Evolutionary conservation across 2,329 filamentous ascomycete genomes (phyloP), one percentile per base, ranked within the genome.

Genomic region (Verticillium zaregamsianum): DNA sequence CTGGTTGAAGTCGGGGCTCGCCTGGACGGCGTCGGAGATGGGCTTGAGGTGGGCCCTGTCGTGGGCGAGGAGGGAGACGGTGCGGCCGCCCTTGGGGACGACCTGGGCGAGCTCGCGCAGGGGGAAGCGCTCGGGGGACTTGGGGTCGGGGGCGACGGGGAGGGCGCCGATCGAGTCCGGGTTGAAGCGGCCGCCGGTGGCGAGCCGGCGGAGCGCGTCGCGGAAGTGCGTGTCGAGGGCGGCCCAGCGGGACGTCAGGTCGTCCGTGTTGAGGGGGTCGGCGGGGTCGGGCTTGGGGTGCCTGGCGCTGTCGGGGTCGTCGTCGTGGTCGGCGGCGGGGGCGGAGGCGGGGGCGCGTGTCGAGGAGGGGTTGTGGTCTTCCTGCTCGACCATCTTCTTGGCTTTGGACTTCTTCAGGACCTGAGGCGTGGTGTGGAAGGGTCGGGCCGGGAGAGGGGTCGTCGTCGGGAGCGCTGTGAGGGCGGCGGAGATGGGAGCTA

Each of bases 81-180:
- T 72, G 59, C 77, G 74, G 2, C 75, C 76, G 6, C 77, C 76
- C 9, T 74, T 80, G 59, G 82, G 81, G 25, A 85, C 79, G 5
- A 86, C 76, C 70, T 83, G 79, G 31, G 82, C 83, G 35, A 86
- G 77, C 71, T 86, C 83, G 60, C 78, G 77, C n/a, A 86, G 77
- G 37, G 82, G 81, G 67, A 79, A 84, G n/a, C 68, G 49, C n/a
- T 55, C 52, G 8, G 25, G 25, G 25, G 52, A 33, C 52, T 66
- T 66, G 57, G 70, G 68, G 70, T 74, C 69, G 17, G 73, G 69
- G 57, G 67, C 64, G 35, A 85, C 77, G 31, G 70, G 69, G 40
- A 85, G 72, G 23, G 76, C 73, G 65, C 82, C 82, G 58, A 86
- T 73, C 60, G 69, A 70, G 66, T 80, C 78, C 7, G 80, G 78